phyloP scores from a whole-genome alignment of 2,329 filamentous ascomycete genomes.

The Thelonectria discophora region DNA sequence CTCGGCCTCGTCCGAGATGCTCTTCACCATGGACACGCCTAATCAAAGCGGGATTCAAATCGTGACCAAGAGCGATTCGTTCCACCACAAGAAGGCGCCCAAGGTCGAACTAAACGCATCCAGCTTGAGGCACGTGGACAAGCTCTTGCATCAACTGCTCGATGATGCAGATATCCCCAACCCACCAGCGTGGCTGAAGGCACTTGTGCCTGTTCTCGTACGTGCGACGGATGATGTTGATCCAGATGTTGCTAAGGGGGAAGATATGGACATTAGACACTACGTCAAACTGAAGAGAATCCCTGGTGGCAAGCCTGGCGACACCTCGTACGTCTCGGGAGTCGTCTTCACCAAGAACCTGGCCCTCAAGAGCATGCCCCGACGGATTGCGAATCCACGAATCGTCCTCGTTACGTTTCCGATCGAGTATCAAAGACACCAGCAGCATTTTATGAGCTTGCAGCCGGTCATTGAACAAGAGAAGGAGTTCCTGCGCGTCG shows the following conservation, averaged over 20 bases:
- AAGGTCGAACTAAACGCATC: constrained; percentile 87
- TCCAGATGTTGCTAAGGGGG: constrained; percentile 87
- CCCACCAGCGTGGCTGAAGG: constrained; percentile 83
- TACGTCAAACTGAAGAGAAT: constrained; percentile 99
- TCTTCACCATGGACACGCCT: constrained; percentile 58
- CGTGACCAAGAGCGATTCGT: constrained; percentile 81
- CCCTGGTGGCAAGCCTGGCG: constrained; percentile 85
- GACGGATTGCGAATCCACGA: constrained; percentile 82
- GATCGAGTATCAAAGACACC: constrained; percentile 92
- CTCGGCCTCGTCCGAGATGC: constrained; percentile 60
- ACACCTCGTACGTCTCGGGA: constrained; percentile 96
- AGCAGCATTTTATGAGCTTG: constrained; percentile 93
- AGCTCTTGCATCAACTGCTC: constrained; percentile 83
- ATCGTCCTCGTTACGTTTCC: constrained; percentile 95
- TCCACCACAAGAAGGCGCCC: constrained; percentile 77
- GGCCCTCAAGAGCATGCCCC: constrained; percentile 94
- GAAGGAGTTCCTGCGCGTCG: constrained; percentile 88
- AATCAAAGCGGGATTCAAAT: constrained; percentile 58
- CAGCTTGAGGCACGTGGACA: constrained; percentile 87
- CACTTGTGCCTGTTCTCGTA: constrained; percentile 87
- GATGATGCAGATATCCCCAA: constrained; percentile 79
- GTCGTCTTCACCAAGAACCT: constrained; percentile 98
- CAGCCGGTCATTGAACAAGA: constrained; percentile 97
- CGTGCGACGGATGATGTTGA: constrained; percentile 94
- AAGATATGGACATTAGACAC: constrained; percentile 96